A percentile compares a stretch with the other conserved stretches of the same genome.
Conservation (phyloP, 1,284 basidiomycete species). For the Irpex sp. region DNA sequence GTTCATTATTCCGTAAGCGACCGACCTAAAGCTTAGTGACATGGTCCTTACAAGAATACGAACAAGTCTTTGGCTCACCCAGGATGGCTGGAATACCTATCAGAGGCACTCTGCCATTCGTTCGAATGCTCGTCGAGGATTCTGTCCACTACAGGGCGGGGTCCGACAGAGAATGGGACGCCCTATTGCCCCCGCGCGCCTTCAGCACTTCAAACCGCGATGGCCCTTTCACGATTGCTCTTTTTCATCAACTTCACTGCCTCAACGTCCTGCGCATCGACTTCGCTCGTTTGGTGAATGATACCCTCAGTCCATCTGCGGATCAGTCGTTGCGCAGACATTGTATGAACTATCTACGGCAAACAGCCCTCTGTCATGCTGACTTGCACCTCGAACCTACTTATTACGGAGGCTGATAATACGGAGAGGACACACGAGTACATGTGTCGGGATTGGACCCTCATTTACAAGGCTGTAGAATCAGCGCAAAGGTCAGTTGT, state of each 20-base stretch:
- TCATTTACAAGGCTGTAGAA: background rate
- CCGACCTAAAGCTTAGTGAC: background rate
- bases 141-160: background rate
- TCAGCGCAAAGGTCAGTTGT: background rate
- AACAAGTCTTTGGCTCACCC: background rate
- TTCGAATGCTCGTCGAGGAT: background rate
- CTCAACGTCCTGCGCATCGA: conserved; percentile 12
- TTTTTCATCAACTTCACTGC: conserved; percentile 16
- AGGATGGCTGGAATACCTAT: background rate
- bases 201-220: background rate
- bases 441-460: background rate
- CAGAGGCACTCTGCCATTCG: background rate
- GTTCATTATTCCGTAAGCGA: too few relatives aligned
- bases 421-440: background rate
- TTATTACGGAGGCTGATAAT: background rate
- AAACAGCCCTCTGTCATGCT: conserved; percentile 13
- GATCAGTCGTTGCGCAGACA: conserved; percentile 4
- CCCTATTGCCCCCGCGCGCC: background rate
- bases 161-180: background rate
- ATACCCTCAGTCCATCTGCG: background rate
- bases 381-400: conserved; percentile 3
- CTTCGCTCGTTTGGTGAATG: conserved; percentile 1
- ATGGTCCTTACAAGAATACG: background rate
- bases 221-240: conserved; percentile 7
- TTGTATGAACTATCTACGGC: conserved; percentile 15